phyloP scores from a whole-genome alignment of 2,329 filamentous ascomycete genomes.

The Metarhizium anisopliae region DNA sequence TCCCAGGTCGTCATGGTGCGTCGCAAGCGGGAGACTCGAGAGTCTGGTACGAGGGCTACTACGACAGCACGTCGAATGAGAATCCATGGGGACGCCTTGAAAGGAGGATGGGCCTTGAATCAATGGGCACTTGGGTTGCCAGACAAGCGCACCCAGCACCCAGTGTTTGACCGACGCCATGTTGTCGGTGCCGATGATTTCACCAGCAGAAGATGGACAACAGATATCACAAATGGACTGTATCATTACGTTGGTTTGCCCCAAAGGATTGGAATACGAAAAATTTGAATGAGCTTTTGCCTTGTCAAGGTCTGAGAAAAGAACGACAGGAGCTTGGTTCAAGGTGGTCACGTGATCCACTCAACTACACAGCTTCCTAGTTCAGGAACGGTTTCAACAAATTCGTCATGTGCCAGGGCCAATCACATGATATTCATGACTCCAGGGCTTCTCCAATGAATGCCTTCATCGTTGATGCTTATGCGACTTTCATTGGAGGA shows the following conservation, averaged over 20 bases:
- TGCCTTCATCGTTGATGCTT: not conserved
- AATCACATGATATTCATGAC: not conserved
- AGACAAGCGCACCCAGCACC: not conserved
- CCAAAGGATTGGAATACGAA: not conserved
- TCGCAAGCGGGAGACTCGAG: not conserved
- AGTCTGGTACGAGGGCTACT: slow-evolving; percentile 47
- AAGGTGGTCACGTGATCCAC: not conserved
- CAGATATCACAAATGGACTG: not conserved
- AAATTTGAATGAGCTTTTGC: not conserved
- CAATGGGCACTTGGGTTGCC: slow-evolving; percentile 36
- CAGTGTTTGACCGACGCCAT: not conserved
- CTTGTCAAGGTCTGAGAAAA: not conserved
- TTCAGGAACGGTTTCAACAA: not conserved
- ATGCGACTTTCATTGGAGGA: slow-evolving; percentile 1
- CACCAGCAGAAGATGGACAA: not conserved
- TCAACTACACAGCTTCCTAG: not conserved
- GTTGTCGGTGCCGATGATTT: not conserved
- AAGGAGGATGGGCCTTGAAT: slow-evolving; percentile 30
- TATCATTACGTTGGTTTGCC: not conserved
- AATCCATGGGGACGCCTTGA: slow-evolving; percentile 63
- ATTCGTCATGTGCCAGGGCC: not conserved
- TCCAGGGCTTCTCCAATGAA: not conserved
- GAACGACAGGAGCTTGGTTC: not conserved
- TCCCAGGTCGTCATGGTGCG: not conserved
- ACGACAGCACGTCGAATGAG: slow-evolving; percentile 58